Evolutionary conservation across 495 filamentous ascomycete genomes (phyloP), one percentile per base, ranked within the genome.

Genomic region (Aspergillus wentii): DNA sequence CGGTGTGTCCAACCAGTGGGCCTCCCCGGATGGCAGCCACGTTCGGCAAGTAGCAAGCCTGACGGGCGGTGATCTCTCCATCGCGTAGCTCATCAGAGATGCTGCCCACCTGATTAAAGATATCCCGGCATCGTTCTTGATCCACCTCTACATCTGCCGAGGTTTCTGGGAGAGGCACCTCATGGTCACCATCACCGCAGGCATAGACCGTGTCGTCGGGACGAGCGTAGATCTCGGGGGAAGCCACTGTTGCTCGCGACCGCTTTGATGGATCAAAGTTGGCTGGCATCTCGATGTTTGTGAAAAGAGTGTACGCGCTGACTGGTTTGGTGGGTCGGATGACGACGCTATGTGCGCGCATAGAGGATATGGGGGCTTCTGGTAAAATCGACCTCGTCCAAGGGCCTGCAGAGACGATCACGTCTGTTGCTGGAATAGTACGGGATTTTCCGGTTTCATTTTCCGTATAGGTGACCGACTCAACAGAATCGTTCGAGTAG

Each of bases 1-100:
- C 73, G 16, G 89, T 87, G 44, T 76, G 63, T 1, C 88, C 92
- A 21, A 97, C 75, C 19, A 96, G 59, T 20, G 92, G 92, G 2
- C 82, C 83, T 19, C 76, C 75, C 22, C 78, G 75, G 1, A 76
- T 69, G 31, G 71, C 72, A 43, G 71, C 71, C 17, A 80, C 81
- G 49, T 78, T 78, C n/a, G 92, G 92, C 20, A 98, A 66, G 56
- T 98, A 98, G 62, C 92, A 98, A 14, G 92, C 92, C 64, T 97
- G 92, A 38, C 82, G 78, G 19, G 75, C 74, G n/a, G 76, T 79
- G 32, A 98, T 71, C 33, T 87, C 77, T 1, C 94, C 90, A 37
- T 83, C 69, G 6, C 79, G 74, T 35, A 98, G 69, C 23, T 81
- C 72, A 33, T 89, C 82, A 5, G 83, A 88, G 41, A 97, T 80